Evolutionary conservation across 2,329 filamentous ascomycete species (phyloP).

Genomic region (Fusarium brevicatenulatum): DNA sequence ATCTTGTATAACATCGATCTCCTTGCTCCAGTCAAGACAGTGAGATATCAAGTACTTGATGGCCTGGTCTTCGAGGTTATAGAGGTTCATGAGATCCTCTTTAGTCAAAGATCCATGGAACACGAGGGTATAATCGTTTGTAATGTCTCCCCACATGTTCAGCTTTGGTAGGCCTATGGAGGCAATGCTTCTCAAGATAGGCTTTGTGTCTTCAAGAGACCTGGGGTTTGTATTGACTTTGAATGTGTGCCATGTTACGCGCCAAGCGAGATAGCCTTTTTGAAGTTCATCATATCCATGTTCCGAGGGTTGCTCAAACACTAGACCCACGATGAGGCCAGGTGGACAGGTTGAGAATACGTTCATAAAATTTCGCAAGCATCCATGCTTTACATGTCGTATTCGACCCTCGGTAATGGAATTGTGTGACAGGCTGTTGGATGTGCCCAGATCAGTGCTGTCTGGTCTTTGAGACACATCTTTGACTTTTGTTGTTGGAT

Average conservation of each 20-base stretch:
- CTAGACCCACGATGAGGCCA: neutral
- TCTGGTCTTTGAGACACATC: neutral
- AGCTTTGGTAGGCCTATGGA: neutral
- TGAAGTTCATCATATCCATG: constrained; percentile 18
- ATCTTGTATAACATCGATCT: neutral
- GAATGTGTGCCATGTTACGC: constrained; percentile 25
- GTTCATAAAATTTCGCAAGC: neutral
- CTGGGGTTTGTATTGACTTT: constrained; percentile 1
- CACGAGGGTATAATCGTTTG: constrained; percentile 15
- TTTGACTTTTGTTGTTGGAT: neutral
- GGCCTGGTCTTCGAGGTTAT: neutral
- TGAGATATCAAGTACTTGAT: neutral
- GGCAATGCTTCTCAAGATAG: neutral
- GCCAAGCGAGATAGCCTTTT: constrained; percentile 28
- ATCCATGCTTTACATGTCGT: neutral
- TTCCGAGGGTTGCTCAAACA: neutral
- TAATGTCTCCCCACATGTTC: constrained; percentile 27
- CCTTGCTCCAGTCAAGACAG: neutral
- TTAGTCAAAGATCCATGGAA: neutral
- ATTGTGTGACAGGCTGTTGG: too few species aligned
- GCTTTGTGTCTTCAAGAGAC: neutral
- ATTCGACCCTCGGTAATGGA: neutral
- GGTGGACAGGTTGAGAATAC: neutral
- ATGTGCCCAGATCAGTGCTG: neutral
- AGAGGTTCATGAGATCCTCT: neutral